Conservation (phyloP, 1,284 basidiomycete genomes). For the Boletus semigastroideus region DNA sequence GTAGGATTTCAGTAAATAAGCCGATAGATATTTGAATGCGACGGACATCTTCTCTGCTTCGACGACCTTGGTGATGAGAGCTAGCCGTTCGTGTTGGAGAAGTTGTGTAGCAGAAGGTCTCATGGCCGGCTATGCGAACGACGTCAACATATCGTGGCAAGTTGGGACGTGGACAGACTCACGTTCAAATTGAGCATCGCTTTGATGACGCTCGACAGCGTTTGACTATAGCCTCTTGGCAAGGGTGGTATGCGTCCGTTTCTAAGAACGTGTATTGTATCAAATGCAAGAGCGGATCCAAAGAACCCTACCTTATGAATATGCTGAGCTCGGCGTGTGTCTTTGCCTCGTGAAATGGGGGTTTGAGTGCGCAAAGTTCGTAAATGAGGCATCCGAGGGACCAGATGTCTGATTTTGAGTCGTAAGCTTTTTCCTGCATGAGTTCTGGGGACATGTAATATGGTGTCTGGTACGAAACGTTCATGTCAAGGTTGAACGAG, state of each 20-base stretch:
- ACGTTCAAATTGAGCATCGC: constrained; percentile 87
- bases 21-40: not conserved
- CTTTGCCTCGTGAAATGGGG: constrained; percentile 89
- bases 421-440: constrained; percentile 94
- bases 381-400: constrained; percentile 95
- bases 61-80: constrained; percentile 69
- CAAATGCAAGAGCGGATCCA: not conserved
- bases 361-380: constrained; percentile 90
- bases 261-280: constrained; percentile 35
- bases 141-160: not conserved
- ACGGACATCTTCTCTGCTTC: constrained; percentile 78
- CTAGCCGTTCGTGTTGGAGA: constrained; percentile 73
- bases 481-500: not conserved
- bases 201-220: constrained; percentile 73
- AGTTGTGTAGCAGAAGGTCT: constrained; percentile 79
- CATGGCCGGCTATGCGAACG: constrained; percentile 66
- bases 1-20: constrained; percentile 2
- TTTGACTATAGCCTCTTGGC: constrained; percentile 77
- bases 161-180: constrained; percentile 26
- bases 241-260: constrained; percentile 86
- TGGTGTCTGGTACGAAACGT: constrained; percentile 64
- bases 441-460: constrained; percentile 99
- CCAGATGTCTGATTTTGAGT: constrained; percentile 98
- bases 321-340: constrained; percentile 84
- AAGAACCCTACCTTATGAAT: constrained; percentile 62